A percentile compares a stretch with the other conserved stretches of the same genome.
Conservation (phyloP, 2,329 filamentous ascomycete species). For the Botryotinia calthae region DNA sequence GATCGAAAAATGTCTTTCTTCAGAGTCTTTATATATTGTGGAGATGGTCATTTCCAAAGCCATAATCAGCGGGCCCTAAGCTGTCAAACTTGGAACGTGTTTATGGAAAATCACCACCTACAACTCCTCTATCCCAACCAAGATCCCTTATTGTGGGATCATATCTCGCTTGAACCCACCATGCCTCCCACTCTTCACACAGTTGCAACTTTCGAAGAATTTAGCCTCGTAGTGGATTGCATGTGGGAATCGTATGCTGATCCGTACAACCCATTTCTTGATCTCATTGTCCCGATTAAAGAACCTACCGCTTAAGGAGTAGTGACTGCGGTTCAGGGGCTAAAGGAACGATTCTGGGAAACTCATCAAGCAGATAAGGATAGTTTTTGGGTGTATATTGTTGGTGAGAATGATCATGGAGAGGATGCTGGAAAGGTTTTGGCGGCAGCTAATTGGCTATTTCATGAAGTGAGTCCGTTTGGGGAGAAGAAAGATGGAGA, state of each 20-base stretch:
- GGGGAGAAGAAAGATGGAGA: not conserved
- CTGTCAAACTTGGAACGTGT: not conserved
- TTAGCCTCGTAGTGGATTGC: not conserved
- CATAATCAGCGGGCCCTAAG: not conserved
- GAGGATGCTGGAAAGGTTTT: not conserved
- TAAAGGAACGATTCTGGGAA: not conserved
- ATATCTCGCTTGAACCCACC: not conserved
- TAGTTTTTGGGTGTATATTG: not conserved
- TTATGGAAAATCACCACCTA: rapidly evolving
- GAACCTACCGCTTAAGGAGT: not conserved
- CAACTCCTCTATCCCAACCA: rapidly evolving
- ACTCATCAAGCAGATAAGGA: not conserved
- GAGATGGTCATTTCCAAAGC: not conserved
- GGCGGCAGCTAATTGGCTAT: not conserved
- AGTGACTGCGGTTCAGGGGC: not conserved
- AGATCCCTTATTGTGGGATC: too few relatives aligned
- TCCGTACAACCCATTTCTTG: not conserved
- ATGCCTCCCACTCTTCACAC: not conserved
- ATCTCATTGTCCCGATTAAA: not conserved
- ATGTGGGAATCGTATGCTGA: not conserved
- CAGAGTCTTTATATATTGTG: not conserved
- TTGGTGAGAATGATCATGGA: not conserved
- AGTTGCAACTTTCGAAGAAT: not conserved
- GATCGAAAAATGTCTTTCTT: not conserved
- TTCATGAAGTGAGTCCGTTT: not conserved